Evolutionary conservation across 768 basidiomycete genomes (phyloP).

Genomic region (Rhodotorula diobovata): DNA sequence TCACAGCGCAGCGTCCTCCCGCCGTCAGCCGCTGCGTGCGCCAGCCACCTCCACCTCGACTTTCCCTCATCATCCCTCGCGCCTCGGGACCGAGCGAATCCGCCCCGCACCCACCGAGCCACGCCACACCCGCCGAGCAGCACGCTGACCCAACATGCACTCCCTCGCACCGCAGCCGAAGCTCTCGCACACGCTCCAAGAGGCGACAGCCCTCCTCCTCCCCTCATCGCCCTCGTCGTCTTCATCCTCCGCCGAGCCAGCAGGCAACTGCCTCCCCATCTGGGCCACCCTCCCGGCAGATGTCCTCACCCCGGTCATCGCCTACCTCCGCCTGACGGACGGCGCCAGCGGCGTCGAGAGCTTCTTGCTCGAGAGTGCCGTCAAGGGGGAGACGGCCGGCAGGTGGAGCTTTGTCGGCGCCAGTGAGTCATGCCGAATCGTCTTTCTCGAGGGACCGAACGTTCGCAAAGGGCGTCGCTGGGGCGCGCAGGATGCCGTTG

Average conservation of each 20-base stretch:
- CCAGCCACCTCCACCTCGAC: no score
- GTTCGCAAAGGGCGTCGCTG: no score
- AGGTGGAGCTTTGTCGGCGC: slow-evolving; percentile 95
- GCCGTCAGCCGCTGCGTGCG: no score
- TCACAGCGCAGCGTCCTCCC: no score
- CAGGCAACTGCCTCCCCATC: slow-evolving; percentile 90
- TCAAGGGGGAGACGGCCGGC: slow-evolving; percentile 81
- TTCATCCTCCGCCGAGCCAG: slow-evolving; percentile 6
- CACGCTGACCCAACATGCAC: neutral
- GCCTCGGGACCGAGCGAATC: neutral
- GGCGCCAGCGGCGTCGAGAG: slow-evolving; percentile 55
- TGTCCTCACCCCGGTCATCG: slow-evolving; percentile 92
- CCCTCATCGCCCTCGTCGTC: slow-evolving; percentile 8
- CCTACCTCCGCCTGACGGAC: slow-evolving; percentile 86
- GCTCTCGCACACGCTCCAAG: slow-evolving; percentile 31
- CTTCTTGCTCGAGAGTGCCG: slow-evolving; percentile 88
- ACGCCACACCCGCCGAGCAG: neutral
- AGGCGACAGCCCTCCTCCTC: slow-evolving; percentile 23
- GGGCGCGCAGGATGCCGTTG: neutral
- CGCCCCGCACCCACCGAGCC: neutral
- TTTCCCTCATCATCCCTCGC: neutral
- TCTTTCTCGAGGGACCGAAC: no score
- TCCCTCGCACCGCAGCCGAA: slow-evolving; percentile 3
- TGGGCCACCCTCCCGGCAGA: slow-evolving; percentile 91
- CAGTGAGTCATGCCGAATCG: slow-evolving; percentile 54